These are phyloP conservation scores for Aspergillus indologenus DNA, from an alignment of 495 filamentous ascomycete genomes.

Conservation along the genomic window DNA sequence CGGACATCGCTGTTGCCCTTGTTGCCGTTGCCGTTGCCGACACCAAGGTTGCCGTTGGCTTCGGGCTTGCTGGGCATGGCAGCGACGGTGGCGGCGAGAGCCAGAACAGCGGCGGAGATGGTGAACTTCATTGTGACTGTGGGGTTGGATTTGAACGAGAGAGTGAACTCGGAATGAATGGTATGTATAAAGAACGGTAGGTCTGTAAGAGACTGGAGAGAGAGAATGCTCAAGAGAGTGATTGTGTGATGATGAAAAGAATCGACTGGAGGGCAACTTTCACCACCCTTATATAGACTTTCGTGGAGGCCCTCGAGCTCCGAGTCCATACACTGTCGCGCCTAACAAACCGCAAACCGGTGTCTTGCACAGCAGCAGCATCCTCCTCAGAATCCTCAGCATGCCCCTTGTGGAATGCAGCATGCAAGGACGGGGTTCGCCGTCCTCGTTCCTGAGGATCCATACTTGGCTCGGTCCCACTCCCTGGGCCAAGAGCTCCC, in stretches of 20 bases:
- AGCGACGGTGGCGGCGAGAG: constrained; percentile 29
- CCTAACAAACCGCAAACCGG: constrained; percentile 13
- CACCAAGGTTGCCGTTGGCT: constrained; percentile 7
- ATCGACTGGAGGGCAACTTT: constrained; percentile 14
- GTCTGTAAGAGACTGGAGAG: constrained; percentile 31
- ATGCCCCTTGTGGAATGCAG: constrained; percentile 35
- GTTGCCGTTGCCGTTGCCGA: constrained; percentile 25
- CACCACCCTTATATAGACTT: constrained; percentile 37
- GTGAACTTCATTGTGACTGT: constrained; percentile 41
- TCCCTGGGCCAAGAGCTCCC: constrained; percentile 1
- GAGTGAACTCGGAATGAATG: constrained; percentile 25
- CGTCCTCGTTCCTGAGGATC: constrained; percentile 1
- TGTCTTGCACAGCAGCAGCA: background rate
- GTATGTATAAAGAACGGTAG: background rate
- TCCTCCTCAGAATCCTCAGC: constrained; percentile 12
- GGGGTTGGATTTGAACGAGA: constrained; percentile 37
- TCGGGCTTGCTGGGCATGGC: constrained; percentile 24
- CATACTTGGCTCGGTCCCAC: constrained; percentile 1
- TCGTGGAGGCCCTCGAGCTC: constrained; percentile 26
- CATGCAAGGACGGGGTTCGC: constrained; percentile 24
- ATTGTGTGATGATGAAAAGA: constrained; percentile 32
- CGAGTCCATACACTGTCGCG: constrained; percentile 12
- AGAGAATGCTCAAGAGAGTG: constrained; percentile 23
- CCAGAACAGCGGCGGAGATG: constrained; percentile 28
- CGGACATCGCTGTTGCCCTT: constrained; percentile 31